A percentile compares a stretch with the other conserved stretches of the same genome.
phyloP scores from a whole-genome alignment of 352 stramenopile species.

The Globisporangium mamillatum region DNA sequence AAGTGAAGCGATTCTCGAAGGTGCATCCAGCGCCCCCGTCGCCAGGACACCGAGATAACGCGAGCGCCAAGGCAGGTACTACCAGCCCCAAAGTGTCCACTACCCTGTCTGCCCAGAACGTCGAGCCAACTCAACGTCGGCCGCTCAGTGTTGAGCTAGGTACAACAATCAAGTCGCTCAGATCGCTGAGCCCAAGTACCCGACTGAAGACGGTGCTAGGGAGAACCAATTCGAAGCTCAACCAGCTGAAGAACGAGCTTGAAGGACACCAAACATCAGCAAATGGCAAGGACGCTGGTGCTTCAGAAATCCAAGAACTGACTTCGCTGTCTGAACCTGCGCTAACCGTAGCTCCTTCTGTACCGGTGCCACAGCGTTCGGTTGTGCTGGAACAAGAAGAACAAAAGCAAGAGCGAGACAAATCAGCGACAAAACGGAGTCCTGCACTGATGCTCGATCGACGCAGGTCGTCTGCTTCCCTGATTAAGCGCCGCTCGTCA shows the following conservation, averaged over 20 bases:
- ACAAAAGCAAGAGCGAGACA: not conserved
- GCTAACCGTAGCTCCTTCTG: not conserved
- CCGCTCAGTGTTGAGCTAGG: not conserved
- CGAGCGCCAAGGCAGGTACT: not conserved
- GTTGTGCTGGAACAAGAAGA: not conserved
- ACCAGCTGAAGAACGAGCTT: constrained; percentile 8
- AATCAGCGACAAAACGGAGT: not conserved
- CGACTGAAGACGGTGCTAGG: constrained; percentile 6
- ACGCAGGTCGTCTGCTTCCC: not conserved
- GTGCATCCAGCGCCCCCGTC: not conserved
- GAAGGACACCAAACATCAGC: not conserved
- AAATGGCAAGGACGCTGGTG: not conserved
- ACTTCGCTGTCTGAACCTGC: not conserved
- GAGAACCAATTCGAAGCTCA: not conserved
- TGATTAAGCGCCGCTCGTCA: not conserved
- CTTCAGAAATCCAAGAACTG: not conserved
- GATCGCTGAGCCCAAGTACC: not conserved
- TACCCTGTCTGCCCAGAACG: not conserved
- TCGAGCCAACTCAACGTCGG: not conserved
- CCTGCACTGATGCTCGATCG: not conserved
- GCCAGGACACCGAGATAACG: not conserved
- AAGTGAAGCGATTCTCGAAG: constrained; percentile 4
- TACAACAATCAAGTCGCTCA: not conserved
- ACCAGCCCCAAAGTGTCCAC: not conserved
- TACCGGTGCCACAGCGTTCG: not conserved